Evolutionary conservation across 306 rosid species (phyloP), one percentile per base, ranked within the genome.

Genomic region (Echinosophora koreensis): DNA sequence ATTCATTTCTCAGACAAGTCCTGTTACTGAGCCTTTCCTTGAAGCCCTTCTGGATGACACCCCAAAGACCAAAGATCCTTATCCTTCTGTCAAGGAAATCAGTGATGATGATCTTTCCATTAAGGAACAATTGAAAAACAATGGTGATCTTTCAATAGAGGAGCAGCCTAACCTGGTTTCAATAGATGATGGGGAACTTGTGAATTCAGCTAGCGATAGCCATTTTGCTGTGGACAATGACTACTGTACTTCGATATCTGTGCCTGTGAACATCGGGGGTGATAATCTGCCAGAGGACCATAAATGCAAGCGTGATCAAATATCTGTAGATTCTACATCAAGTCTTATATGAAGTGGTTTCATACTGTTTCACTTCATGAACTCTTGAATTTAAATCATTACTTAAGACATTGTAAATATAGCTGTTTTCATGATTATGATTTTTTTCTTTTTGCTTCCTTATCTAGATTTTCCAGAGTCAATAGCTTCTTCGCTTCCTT

Each of bases 281-380:
- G 96, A 82, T 77, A 65, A 64, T 69, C 13, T 61, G 70, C 80
- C 61, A 13, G 83, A 69, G 52, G 78, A 83, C 44, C 80, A 28
- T 64, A 76, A 82, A 15, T 46, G 85, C 83, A 71, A 71, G 67
- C 85, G 73, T 72, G 89, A 86, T 70, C 84, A 87, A 38, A 59
- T 77, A 3, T 64, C 54, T 52, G n/a, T 1, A 47, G n/a, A 12
- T 47, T 9, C 16, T 12, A 11, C 83, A 47, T 61, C 81, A 3
- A 87, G 92, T 84, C 89, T 89, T 42, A 85, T 88, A 69, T 90
- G 88, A 93, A 22, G 54, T 28, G 18, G 60, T 27, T 44, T 57
- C 7, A 30, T 28, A 16, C 42, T 50, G 69, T 50, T 71, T 67
- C 41, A 15, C 59, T 49, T 80, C 76, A 15, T 38, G 22, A 51